These are phyloP conservation scores for Linnemannia hyalina DNA, from an alignment of 192 early-diverging fungal species.

Conservation along the genomic window DNA sequence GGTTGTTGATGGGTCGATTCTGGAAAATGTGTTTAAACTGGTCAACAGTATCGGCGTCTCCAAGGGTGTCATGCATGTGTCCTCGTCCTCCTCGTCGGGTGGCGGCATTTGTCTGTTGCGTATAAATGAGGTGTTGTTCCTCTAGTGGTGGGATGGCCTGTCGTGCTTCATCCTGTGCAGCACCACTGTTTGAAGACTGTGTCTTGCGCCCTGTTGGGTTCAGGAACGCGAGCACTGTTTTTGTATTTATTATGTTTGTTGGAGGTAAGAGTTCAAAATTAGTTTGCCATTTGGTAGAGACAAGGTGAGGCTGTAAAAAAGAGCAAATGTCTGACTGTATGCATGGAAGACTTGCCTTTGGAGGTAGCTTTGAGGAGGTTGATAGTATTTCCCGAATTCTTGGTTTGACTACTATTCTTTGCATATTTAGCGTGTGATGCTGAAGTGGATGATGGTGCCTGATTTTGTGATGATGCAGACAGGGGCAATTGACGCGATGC, in stretches of 20 bases:
- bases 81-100: conserved; percentile 6
- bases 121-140: neutral
- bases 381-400: conserved; percentile 14
- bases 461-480: neutral
- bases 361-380: conserved; percentile 49
- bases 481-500: conserved; percentile 6
- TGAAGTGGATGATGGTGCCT: neutral
- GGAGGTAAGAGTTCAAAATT: neutral
- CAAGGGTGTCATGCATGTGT: neutral
- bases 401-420: neutral
- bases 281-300: neutral
- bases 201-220: conserved; percentile 32
- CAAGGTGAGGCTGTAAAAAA: neutral
- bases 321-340: too few species aligned
- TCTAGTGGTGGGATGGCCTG: neutral
- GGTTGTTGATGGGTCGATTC: conserved; percentile 36
- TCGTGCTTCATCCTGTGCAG: neutral
- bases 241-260: neutral
- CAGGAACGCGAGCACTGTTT: conserved; percentile 44
- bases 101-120: conserved; percentile 3
- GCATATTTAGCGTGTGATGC: neutral
- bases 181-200: neutral
- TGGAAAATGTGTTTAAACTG: conserved; percentile 33
- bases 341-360: conserved; percentile 34
- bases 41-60: conserved; percentile 11